These are phyloP conservation scores for Chlorella sp. DNA, from an alignment of 139 green algal genomes.

Conservation along the genomic window DNA sequence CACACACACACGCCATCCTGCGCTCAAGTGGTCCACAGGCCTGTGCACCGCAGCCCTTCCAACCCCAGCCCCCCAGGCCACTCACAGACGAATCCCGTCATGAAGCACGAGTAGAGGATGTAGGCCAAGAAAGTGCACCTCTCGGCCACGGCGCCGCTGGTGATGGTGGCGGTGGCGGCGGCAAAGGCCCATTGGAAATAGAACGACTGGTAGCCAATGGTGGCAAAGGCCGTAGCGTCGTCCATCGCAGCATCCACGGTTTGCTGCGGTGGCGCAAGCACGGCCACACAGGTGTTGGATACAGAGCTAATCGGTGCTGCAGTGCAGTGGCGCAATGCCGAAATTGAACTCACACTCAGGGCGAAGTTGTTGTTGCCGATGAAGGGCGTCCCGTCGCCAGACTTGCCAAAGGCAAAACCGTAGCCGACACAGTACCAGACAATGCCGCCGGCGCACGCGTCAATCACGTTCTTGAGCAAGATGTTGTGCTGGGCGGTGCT, in stretches of 20 bases:
- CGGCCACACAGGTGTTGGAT: too few relatives aligned
- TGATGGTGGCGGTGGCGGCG: slow-evolving; percentile 53
- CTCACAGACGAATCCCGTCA: slow-evolving; percentile 53
- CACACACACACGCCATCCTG: too few relatives aligned
- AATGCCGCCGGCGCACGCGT: background rate
- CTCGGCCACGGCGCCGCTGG: slow-evolving; percentile 51
- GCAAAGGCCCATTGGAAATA: slow-evolving; percentile 40
- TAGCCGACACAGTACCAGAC: slow-evolving; percentile 1
- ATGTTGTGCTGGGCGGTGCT: slow-evolving; percentile 89
- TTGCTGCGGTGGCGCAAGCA: background rate
- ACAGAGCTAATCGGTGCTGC: too few relatives aligned
- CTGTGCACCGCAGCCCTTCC: slow-evolving; percentile 54
- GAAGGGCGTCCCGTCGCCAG: slow-evolving; percentile 38
- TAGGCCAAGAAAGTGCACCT: slow-evolving; percentile 44
- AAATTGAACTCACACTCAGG: slow-evolving; percentile 14
- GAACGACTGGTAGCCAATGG: background rate
- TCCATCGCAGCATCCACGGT: background rate
- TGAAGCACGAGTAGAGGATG: slow-evolving; percentile 44
- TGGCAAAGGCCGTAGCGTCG: background rate
- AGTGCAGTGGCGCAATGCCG: too few relatives aligned
- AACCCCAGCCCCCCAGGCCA: too few relatives aligned
- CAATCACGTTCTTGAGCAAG: slow-evolving; percentile 52
- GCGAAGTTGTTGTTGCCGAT: slow-evolving; percentile 52
- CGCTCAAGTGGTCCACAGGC: too few relatives aligned
- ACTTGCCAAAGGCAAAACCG: slow-evolving; percentile 45